Evolutionary conservation across 2,329 filamentous ascomycete genomes (phyloP), one percentile per base, ranked within the genome.

Genomic region (Tolypocladium pustulatum): DNA sequence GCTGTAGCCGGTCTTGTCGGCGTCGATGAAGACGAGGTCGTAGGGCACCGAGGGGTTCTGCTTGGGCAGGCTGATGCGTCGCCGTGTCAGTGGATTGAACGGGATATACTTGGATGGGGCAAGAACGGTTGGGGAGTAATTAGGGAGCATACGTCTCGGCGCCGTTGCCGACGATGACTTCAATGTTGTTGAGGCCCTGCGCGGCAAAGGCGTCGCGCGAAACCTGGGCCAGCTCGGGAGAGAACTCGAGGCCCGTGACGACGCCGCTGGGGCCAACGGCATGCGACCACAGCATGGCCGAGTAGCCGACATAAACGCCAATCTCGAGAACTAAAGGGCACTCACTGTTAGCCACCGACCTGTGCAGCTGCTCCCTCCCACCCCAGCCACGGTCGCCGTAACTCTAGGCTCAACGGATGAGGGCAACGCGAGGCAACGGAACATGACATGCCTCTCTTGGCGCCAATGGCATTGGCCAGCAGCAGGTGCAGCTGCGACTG

Each of bases 11-110:
- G 72, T 69, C 69, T 82, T 82, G 59, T 82, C 73, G 30, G 80
- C 80, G 59, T 82, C 80, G 61, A 82, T 74, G 65, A 82, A 82
- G 65, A 82, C 73, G 52, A 81, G 68, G 66, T 82, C 80, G 62
- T 79, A 83, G 4, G 80, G 77, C 63, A 63, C 59, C 12, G 34
- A 49, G 30, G 65, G 62, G 36, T 56, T 49, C 36, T 71, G 63
- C 40, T 72, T 75, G 67, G 40, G 66, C 58, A 59, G 68, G 63
- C 60, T 74, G 49, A 2, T 4, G 49, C 49, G 49, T n/a, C 27
- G 20, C 17, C 8, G 17, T n/a, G 49, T 34, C 2, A 34, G 49
- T 3, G 27, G 15, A 7, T 8, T 1, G 25, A 7, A 2, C 8
- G 27, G 25, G 7, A 5, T 27, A 7, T 30, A 17, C 38, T n/a